Percentiles rank a stretch among this genome's conserved stretches.
phyloP scores from a whole-genome alignment of 257 asterid genomes.

The Penstemon davidsonii region DNA sequence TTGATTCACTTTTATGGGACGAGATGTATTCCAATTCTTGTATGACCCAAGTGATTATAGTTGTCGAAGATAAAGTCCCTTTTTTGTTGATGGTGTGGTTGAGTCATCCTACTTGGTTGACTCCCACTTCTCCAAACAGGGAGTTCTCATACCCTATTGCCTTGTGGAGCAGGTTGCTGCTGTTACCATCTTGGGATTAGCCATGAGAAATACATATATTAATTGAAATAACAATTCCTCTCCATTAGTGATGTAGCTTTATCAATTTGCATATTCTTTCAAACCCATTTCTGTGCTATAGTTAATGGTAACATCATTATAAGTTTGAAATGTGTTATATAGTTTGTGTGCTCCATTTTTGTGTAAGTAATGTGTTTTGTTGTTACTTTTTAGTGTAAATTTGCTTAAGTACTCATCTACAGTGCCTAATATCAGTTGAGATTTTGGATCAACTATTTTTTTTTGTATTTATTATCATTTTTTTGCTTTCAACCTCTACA shows the following conservation, averaged over 20 bases:
- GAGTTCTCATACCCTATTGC: slow-evolving; percentile 33
- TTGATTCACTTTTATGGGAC: slow-evolving; percentile 14
- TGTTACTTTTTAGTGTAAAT: no score
- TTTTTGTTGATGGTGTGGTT: slow-evolving; percentile 25
- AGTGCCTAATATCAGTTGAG: neutral
- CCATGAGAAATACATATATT: slow-evolving; percentile 34
- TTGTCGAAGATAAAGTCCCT: slow-evolving; percentile 23
- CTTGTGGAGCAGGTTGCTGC: slow-evolving; percentile 38
- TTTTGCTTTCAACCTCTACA: slow-evolving; percentile 15
- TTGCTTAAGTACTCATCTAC: no score
- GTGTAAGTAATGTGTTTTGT: no score
- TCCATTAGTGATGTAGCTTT: no score
- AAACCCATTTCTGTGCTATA: no score
- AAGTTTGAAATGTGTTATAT: no score
- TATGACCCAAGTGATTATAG: slow-evolving; percentile 11
- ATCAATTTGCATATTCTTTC: no score
- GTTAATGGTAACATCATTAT: no score
- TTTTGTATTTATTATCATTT: neutral
- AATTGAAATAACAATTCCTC: neutral
- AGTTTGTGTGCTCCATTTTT: no score
- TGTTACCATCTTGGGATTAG: slow-evolving; percentile 29
- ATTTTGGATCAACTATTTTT: neutral
- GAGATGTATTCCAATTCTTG: slow-evolving; percentile 9
- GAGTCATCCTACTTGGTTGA: neutral
- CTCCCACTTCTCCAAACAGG: slow-evolving; percentile 1